Evolutionary conservation across 2,329 filamentous ascomycete species (phyloP).

Genomic region (Triangularia setosa): DNA sequence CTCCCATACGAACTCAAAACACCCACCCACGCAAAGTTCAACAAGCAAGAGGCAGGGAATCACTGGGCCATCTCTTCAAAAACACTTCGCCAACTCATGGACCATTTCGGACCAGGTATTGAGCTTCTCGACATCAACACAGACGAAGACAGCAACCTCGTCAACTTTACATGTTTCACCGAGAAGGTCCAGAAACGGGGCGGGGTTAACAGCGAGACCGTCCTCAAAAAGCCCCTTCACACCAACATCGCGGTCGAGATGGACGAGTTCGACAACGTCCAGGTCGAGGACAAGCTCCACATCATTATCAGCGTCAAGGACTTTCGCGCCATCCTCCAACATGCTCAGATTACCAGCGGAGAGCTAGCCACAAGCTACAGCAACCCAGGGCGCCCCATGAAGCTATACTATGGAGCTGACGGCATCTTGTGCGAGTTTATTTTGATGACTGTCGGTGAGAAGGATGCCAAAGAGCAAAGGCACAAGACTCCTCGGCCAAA

Average conservation of each 20-base stretch:
- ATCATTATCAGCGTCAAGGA: conserved; percentile 80
- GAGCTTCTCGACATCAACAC: conserved; percentile 77
- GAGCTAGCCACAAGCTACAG: conserved; percentile 67
- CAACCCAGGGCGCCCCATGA: conserved; percentile 65
- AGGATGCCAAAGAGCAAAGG: conserved; percentile 45
- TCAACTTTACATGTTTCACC: conserved; percentile 77
- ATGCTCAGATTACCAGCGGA: conserved; percentile 67
- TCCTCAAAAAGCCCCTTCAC: conserved; percentile 74
- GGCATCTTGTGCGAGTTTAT: conserved; percentile 73
- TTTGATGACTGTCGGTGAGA: conserved; percentile 75
- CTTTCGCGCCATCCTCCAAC: conserved; percentile 73
- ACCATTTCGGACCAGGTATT: conserved; percentile 76
- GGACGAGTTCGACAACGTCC: conserved; percentile 71
- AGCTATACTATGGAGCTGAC: conserved; percentile 65
- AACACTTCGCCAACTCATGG: conserved; percentile 69
- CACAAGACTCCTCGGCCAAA: conserved; percentile 40
- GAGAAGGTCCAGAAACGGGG: conserved; percentile 68
- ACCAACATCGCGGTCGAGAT: conserved; percentile 75
- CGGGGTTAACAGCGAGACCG: conserved; percentile 46
- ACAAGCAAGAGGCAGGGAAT: conserved; percentile 60
- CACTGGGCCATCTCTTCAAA: conserved; percentile 70
- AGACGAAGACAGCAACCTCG: conserved; percentile 60
- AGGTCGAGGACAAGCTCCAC: conserved; percentile 70
- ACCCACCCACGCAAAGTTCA: conserved; percentile 75
- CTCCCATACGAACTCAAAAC: conserved; percentile 70